Percentiles rank a stretch among this genome's conserved stretches.
Conservation (phyloP, 2,329 filamentous ascomycete species). For the Fusarium armeniacum region DNA sequence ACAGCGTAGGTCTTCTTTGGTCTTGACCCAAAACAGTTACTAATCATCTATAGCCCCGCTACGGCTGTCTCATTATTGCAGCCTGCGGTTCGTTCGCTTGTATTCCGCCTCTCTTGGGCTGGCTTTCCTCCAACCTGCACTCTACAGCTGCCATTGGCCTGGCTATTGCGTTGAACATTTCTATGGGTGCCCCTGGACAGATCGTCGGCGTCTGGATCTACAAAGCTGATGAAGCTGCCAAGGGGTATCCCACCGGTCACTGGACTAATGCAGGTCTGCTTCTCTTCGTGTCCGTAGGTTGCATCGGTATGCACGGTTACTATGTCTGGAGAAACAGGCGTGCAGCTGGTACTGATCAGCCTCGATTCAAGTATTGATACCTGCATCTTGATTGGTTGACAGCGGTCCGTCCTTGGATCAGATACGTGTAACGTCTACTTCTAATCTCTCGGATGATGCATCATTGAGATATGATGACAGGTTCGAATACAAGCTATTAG, state of each 20-base stretch:
- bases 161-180: conserved; percentile 76
- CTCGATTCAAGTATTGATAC: conserved; percentile 41
- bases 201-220: conserved; percentile 81
- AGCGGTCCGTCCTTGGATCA: too few species aligned
- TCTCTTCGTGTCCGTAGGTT: conserved; percentile 69
- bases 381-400: neutral
- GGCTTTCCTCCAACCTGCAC: conserved; percentile 75
- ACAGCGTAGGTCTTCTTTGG: conserved; percentile 47
- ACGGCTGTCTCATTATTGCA: conserved; percentile 76
- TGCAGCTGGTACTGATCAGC: conserved; percentile 35
- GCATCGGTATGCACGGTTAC: conserved; percentile 65
- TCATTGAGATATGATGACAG: neutral
- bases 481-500: neutral
- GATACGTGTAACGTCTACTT: neutral
- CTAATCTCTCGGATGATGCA: neutral
- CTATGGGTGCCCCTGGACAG: conserved; percentile 74
- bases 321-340: conserved; percentile 63
- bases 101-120: conserved; percentile 75
- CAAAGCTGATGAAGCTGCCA: conserved; percentile 69
- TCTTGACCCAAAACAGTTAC: accelerated
- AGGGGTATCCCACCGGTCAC: conserved; percentile 76
- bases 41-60: conserved; percentile 59
- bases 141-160: conserved; percentile 73
- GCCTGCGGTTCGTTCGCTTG: conserved; percentile 74
- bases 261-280: conserved; percentile 73